phyloP scores from a whole-genome alignment of 768 basidiomycete genomes.

The Amanita rubescens region DNA sequence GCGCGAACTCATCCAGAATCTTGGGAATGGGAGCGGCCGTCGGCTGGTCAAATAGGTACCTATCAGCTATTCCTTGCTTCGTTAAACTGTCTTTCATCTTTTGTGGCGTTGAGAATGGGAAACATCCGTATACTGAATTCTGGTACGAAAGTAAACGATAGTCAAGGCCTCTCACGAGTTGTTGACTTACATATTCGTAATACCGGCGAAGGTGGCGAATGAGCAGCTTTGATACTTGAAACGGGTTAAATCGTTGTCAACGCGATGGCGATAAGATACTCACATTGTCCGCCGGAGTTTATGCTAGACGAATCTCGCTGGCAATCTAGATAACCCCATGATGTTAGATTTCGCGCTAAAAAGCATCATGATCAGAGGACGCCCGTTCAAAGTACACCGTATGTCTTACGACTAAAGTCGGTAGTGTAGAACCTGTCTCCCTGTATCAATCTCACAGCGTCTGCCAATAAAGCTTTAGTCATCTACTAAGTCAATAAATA shows the following conservation, averaged over 20 bases:
- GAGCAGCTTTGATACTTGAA: constrained; percentile 35
- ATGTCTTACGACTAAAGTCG: constrained; percentile 38
- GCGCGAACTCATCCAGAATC: constrained; percentile 25
- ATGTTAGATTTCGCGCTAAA: constrained; percentile 34
- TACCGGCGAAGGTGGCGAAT: constrained; percentile 36
- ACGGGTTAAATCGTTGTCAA: not conserved
- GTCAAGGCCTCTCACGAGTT: too few species aligned
- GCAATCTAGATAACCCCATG: constrained; percentile 48
- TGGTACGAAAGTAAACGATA: constrained; percentile 15
- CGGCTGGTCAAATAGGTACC: constrained; percentile 39
- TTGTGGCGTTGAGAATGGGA: constrained; percentile 59
- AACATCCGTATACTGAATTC: constrained; percentile 51
- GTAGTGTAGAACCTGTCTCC: constrained; percentile 49
- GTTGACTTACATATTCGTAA: constrained; percentile 26
- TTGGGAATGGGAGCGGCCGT: constrained; percentile 20
- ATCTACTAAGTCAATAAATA: constrained; percentile 20
- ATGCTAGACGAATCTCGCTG: constrained; percentile 35
- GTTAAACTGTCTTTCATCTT: constrained; percentile 32
- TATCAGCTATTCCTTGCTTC: constrained; percentile 27
- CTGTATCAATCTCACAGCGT: constrained; percentile 45
- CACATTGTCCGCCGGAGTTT: constrained; percentile 28
- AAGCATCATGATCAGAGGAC: not conserved
- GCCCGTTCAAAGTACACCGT: not conserved
- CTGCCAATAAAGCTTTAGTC: constrained; percentile 42
- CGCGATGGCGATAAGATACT: constrained; percentile 1